Base-by-base conservation (phyloP, 2,329 filamentous ascomycete species). In the Didymella lethalis region DNA sequence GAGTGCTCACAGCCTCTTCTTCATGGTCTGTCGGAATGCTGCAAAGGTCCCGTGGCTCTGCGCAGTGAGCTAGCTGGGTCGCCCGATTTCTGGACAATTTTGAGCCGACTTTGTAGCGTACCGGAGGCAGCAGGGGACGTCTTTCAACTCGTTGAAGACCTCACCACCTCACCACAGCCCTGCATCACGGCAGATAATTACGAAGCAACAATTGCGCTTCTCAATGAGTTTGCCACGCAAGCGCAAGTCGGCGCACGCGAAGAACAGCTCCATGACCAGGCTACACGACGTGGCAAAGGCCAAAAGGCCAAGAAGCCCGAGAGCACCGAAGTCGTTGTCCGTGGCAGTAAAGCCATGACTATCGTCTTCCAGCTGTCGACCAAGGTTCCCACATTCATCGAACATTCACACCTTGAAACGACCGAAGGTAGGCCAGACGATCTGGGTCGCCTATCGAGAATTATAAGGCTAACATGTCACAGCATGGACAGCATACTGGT, bases 401-500 rank as follows among this genome's bases (percentile, higher is more conserved):
- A 92, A 72, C 92, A 97, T 73, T 97, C 93, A 23, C 94, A 97
- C 70, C 86, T 98, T 2, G 95, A 97, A 73, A 89, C 86, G 59
- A 91, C 84, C 59, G 91, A 97, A 83, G 90, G 90, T 91, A 78
- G 61, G 82, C 10, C 12, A 20, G 10, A 2, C 7, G 3, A 16
- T n/a, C 11, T 0, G 12, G 2, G 6, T 25, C 29, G 14, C 18
- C 38, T 2, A 16, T n/a, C 32, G 4, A 11, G 26, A 44, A 12
- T 7, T 1, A 4, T 6, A 14, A 48, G 29, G 28, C 52, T 60
- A 44, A 60, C 20, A 41, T 11, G 29, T 36, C 11, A 32, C 45
- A 91, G 95, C 95, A 14, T 99, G 95, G 95, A 93, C 92, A 49
- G 92, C 95, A 8, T 99, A 99, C 76, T 99, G 95, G 95, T 89